Percentiles rank a stretch among this genome's conserved stretches.
These are phyloP conservation scores for Garcia nutans DNA, from an alignment of 345 rosid species.

Conservation along the genomic window DNA sequence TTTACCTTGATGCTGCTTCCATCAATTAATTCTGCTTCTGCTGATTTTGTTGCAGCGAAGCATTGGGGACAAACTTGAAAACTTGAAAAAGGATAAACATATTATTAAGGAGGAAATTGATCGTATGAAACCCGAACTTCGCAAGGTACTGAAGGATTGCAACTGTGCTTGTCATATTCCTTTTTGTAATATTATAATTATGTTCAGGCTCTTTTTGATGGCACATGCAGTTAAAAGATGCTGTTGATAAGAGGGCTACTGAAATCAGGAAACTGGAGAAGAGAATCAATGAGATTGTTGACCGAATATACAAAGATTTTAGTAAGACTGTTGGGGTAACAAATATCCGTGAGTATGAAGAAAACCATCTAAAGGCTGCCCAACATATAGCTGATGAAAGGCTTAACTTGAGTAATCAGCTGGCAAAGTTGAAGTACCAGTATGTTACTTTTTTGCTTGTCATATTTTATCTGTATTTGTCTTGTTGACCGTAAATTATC, in stretches of 20 bases:
- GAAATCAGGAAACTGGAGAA: constrained; percentile 76
- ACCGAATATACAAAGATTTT: constrained; percentile 68
- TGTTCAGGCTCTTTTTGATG: constrained; percentile 16
- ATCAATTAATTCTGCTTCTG: constrained; percentile 7
- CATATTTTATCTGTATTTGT: background rate
- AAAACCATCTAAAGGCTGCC: constrained; percentile 90
- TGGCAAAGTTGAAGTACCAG: constrained; percentile 94
- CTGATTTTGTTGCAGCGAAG: constrained; percentile 58
- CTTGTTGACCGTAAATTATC: background rate
- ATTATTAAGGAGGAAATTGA: constrained; percentile 62
- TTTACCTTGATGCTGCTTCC: no score
- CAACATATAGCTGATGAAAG: constrained; percentile 86
- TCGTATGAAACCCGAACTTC: constrained; percentile 62
- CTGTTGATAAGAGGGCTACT: constrained; percentile 56
- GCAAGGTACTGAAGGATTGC: constrained; percentile 49
- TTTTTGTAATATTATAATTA: constrained; percentile 17
- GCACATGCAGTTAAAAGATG: constrained; percentile 57
- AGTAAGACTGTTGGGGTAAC: constrained; percentile 79
- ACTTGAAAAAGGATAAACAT: constrained; percentile 69
- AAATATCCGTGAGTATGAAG: constrained; percentile 96
- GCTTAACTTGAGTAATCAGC: constrained; percentile 84
- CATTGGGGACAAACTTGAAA: constrained; percentile 75
- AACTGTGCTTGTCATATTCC: constrained; percentile 8
- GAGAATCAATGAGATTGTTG: constrained; percentile 87
- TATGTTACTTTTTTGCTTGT: constrained; percentile 44